Base-by-base conservation (phyloP, 2,329 filamentous ascomycete species). In the Trichoderma afroharzianum region DNA sequence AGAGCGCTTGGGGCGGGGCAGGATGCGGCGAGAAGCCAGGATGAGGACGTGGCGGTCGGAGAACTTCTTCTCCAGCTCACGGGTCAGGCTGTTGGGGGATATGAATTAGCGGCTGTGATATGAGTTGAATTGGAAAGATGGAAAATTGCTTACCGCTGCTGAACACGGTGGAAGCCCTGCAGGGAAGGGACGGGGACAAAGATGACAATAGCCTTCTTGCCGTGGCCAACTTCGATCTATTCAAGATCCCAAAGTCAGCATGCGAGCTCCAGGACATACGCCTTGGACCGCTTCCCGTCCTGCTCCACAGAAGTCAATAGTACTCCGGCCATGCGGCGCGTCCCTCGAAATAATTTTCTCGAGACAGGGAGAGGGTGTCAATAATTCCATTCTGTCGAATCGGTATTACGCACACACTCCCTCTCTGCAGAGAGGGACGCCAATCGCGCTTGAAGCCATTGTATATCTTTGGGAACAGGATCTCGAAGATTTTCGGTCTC, bases 41-140 rank as follows among this genome's bases (percentile, higher is more conserved):
- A 99, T 94, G 85, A 99, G 90, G 85, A 99, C 96, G 87, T 99
- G 96, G 87, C 96, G 96, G 91, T 99, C 96, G 77, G 96, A 98
- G 94, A 99, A 99, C 90, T 99, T 99, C 94, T 99, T 99, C 93
- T 99, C 96, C 83, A 99, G 95, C 91, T 99, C 96, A 88, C 96
- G 96, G 86, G 96, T 99, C 83, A 99, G 92, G 84, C 95, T 98
- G 63, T 57, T 43, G 30, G 53, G 39, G 39, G 15, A 28, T 4
- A n/a, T 26, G n/a, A n/a, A 61, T 70, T 66, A 53, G 61, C 53
- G 9, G 63, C 21, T 36, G 30, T n/a, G 36, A 32, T 14, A 26
- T 6, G 5, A 15, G 4, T 39, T 1, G 4, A 1, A 12, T 21
- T 9, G 14, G 47, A 43, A 72, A 15, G 33, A 62, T 61, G 15